Evolutionary conservation across 306 rosid genomes (phyloP).

Genomic region (Lithocarpus polystachyus): DNA sequence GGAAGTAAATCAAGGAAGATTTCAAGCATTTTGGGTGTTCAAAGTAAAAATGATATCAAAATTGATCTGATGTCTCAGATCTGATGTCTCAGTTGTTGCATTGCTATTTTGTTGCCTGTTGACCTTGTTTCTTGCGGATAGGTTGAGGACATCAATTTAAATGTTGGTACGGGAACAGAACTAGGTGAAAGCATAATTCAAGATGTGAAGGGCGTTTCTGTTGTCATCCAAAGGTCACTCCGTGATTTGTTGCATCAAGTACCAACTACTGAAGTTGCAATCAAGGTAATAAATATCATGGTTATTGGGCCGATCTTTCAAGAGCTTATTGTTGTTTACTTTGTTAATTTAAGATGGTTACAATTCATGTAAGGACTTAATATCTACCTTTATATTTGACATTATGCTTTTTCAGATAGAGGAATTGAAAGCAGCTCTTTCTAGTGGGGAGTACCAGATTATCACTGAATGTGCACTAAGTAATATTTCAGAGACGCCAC

Average conservation of each 20-base stretch:
- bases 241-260: slow-evolving; percentile 70
- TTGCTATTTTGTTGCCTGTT: background rate
- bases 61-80: background rate
- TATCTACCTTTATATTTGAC: slow-evolving; percentile 14
- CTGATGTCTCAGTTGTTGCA: background rate
- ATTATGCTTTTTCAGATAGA: slow-evolving; percentile 57
- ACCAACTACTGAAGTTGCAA: slow-evolving; percentile 64
- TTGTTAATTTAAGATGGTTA: background rate
- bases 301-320: slow-evolving; percentile 15
- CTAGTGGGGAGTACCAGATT: slow-evolving; percentile 85
- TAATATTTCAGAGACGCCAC: slow-evolving; percentile 81
- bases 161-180: slow-evolving; percentile 77
- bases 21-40: background rate
- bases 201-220: slow-evolving; percentile 85
- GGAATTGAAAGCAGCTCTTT: slow-evolving; percentile 85
- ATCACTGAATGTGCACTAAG: slow-evolving; percentile 86
- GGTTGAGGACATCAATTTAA: slow-evolving; percentile 92
- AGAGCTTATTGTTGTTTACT: background rate
- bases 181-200: slow-evolving; percentile 89
- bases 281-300: slow-evolving; percentile 51
- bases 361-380: background rate
- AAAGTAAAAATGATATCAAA: background rate
- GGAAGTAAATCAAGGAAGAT: background rate
- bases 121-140: slow-evolving; percentile 30
- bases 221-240: slow-evolving; percentile 79